Evolutionary conservation across 1,139 yeast species (phyloP), one percentile per base, ranked within the genome.

Genomic region (Zygotorulaspora mrakii): DNA sequence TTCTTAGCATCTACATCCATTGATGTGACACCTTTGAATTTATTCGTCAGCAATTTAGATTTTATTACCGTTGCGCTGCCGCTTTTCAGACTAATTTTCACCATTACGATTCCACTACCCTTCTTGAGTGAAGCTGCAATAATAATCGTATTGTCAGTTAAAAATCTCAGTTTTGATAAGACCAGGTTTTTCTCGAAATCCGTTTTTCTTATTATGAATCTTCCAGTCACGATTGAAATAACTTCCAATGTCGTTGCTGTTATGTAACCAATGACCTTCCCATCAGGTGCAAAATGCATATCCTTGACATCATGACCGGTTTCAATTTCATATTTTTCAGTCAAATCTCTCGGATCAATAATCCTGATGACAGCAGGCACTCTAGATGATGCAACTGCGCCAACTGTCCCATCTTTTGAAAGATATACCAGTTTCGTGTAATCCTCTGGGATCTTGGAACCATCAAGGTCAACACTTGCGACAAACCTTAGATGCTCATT

Each of bases 1-100:
- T 70, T 54, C 16, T 45, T 41, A 3, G 41, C 70, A 27, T 62
- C 58, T 6, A 66, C 65, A 54, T 82, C 94, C 58, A 87, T 64
- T 0, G 94, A 81, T 0, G 94, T 85, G 18, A 84, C 70, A 33
- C 83, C 82, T 47, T 74, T 77, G 49, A 78, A 67, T 42, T 75
- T 79, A 32, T 68, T 73, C 4, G 81, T 71, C 4, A 81, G 62
- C 4, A 70, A 55, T 17, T 66, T 65, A 13, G 70, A 62, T 46
- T 67, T 71, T 10, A 70, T 52, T 12, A 79, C 64, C 25, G 50
- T 47, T 1, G 54, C 52, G 59, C 53, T 64, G 49, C 63, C 65
- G 17, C 59, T 51, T 17, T 49, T 45, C 32, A 62, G 44, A 18
- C 57, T 57, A 2, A 65, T 43, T 22, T 54, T 63, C 1, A 53